Conservation (phyloP, 2,329 filamentous ascomycete species). For the Coniochaeta sp. region DNA sequence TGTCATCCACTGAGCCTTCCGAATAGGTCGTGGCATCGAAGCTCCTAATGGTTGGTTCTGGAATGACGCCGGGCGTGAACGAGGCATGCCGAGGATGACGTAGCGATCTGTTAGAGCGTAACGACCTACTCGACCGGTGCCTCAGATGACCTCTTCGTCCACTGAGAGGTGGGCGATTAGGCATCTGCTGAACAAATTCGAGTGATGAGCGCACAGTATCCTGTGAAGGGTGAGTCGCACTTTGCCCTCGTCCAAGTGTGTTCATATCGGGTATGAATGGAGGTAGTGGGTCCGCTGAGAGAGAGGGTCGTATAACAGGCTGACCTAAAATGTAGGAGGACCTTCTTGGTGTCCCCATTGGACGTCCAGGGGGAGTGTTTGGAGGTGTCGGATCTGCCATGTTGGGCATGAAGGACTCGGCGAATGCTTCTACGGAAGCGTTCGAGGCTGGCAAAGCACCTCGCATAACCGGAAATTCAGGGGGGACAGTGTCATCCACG, state of each 20-base stretch:
- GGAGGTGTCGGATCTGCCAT: conserved; percentile 52
- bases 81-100: conserved; percentile 51
- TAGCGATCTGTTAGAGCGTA: conserved; percentile 40
- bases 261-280: conserved; percentile 39
- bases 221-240: conserved; percentile 18
- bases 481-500: conserved; percentile 58
- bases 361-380: conserved; percentile 47
- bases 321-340: conserved; percentile 50
- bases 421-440: conserved; percentile 44
- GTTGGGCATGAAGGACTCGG: conserved; percentile 40
- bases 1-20: conserved; percentile 35
- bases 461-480: conserved; percentile 43
- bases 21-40: conserved; percentile 54
- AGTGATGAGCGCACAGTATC: conserved; percentile 24
- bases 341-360: conserved; percentile 37
- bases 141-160: conserved; percentile 31
- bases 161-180: conserved; percentile 24
- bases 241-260: conserved; percentile 21
- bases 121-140: conserved; percentile 40
- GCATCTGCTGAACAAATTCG: conserved; percentile 19
- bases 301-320: conserved; percentile 27
- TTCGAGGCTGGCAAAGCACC: conserved; percentile 35
- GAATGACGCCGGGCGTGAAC: conserved; percentile 46
- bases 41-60: conserved; percentile 45
- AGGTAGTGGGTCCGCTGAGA: conserved; percentile 32